Evolutionary conservation across 2,329 filamentous ascomycete genomes (phyloP), one percentile per base, ranked within the genome.

Genomic region (Colletotrichum sp.): DNA sequence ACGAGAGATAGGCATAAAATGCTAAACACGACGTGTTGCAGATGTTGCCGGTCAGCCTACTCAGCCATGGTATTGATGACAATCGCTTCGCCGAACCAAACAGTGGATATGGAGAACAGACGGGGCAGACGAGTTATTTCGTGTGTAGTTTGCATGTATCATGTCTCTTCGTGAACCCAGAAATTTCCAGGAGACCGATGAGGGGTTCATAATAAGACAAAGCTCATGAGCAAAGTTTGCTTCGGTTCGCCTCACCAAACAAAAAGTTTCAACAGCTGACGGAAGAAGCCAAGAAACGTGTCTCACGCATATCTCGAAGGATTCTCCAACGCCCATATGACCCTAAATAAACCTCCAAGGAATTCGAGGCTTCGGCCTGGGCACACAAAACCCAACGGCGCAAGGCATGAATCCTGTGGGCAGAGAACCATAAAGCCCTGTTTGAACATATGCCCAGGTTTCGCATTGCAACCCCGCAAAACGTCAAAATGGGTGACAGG

Each of bases 111-210:
- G 8, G 8, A 49, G 0, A 49, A 21, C 12, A 0, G 2, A 21
- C 44, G n/a, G n/a, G 44, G 2, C 0, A 21, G 1, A 49, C 4
- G 0, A 1, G 6, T 0, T 1, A 13, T 52, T 21, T 13, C 0
- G 10, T 5, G n/a, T 8, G 6, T 8, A 21, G 10, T 0, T 21
- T 21, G 10, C 1, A 52, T n/a, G n/a, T 1, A 52, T 13, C n/a
- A 0, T 52, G 18, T 44, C 39, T 10, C 2, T 44, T 6, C 18
- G 39, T n/a, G 8, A 1, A 44, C 16, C 6, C 39, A n/a, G 2
- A n/a, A n/a, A 10, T 10, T 18, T 0, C 16, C 1, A n/a, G 18
- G 39, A n/a, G 39, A 44, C 39, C 8, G 8, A 44, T n/a, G 39
- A 44, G 39, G 18, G 16, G 18, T 18, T 10, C 18, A 4, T 1